Base-by-base conservation (phyloP, 495 filamentous ascomycete genomes). In the Tuber microsphaerosporum region DNA sequence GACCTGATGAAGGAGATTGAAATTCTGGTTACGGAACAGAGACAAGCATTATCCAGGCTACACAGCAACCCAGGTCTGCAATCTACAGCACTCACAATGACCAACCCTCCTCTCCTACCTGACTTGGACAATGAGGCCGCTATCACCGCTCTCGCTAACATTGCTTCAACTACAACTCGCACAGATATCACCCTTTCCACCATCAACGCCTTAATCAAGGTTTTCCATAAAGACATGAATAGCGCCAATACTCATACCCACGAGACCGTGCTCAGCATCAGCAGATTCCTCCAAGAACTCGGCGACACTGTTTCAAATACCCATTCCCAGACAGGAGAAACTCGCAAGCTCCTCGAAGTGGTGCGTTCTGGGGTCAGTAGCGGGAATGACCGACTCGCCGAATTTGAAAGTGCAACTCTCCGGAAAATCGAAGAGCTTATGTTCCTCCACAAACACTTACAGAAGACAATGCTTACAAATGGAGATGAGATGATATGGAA, bases 381-480 rank as follows among this genome's bases (percentile, higher is more conserved):
- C 71, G 75, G 74, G 71, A 83, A 83, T 74, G 81, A 83, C 73
- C 73, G 78, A 61, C 71, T 81, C 46, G 81, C 77, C 17, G 72
- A 83, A 34, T 81, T 83, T 75, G 79, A 83, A 48, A 75, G 75
- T 48, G 74, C 75, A 37, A 76, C 80, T 76, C 56, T 71, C n/a
- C 72, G 76, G 45, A 75, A 83, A 70, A 76, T 83, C 91, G 96
- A 85, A 88, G 91, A 71, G 94, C 94, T 77, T 91, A 93, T 20
- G 87, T 95, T 81, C 95, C 94, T 7, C 91, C 92, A 74, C 92
- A 97, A 83, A 26, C 76, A 82, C 51, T 70, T 82, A 48, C 80
- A 82, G 68, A 73, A 69, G 31, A 77, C 65, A 42, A 81, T 82
- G 22, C 76, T 82, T 70, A 77, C 74, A 2, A 75, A 75, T 71